Evolutionary conservation across 768 basidiomycete genomes (phyloP), one percentile per base, ranked within the genome.

Genomic region (Rhodosporidiobolus odoratus): DNA sequence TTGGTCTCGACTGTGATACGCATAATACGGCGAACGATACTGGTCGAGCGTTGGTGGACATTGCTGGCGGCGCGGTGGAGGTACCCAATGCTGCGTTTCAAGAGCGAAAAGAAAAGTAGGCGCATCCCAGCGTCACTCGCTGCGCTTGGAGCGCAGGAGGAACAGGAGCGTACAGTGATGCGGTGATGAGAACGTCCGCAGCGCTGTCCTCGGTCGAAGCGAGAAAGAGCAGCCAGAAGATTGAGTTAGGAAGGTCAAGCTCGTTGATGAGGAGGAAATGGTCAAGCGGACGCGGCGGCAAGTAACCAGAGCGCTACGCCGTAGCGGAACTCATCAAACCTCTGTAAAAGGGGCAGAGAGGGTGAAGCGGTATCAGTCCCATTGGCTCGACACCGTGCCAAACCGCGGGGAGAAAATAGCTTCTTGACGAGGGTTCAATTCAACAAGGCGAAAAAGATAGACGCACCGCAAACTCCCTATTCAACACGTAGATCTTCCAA

Each of bases 171-270:
- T 13, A 61, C 59, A 69, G 62, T 0, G 62, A 64, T 5, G 43
- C 38, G 15, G 68, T 69, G 68, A 69, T 69, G 25, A 69, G 15
- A 17, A 69, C 23, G 62, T 69, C 68, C n/a, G 68, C 62, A 25
- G n/a, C 56, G 40, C 62, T 63, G 62, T 12, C 1, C 9, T 12
- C 15, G 25, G 32, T 32, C 4, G 30, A 2, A 27, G 45, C 17
- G 8, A 41, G 32, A 3, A 10, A 16, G 38, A 13, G 41, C 13
- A 8, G 15, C 10, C 1, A 2, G 27, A 32, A 25, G 25, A 35
- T 50, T 19, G 34, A 37, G 23, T 38, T 17, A 38, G 12, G 43
- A 19, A 23, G n/a, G n/a, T n/a, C n/a, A n/a, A n/a, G n/a, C n/a
- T n/a, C n/a, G n/a, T n/a, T n/a, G n/a, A n/a, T 19, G 3, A 4